Base-by-base conservation (phyloP, 1,284 basidiomycete species). In the Malassezia caprae region DNA sequence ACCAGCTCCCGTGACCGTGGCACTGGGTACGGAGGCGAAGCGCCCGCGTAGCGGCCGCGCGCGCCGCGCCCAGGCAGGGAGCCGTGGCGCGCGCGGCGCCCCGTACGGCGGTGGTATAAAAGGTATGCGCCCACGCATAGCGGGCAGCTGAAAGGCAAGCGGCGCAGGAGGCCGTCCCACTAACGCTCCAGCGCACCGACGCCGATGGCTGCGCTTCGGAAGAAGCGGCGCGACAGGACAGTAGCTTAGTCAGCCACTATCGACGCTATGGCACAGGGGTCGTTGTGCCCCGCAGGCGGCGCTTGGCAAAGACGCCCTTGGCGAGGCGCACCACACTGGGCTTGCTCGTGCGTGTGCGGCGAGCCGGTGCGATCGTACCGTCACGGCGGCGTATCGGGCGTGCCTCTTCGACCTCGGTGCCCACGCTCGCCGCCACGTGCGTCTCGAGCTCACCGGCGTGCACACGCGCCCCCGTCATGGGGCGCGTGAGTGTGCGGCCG, bases 261-360 rank as follows among this genome's bases (percentile, higher is more conserved):
- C 21, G 24, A 43, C 41, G 11, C 43, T 45, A 45, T 12, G 43
- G 45, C 10, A 32, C 12, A 24, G 37, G 47, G 17, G 21, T 13
- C 4, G 51, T 19, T 3, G 28, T 17, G 17, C 51, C 35, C 19
- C 55, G 55, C 26, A 42, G 34, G 19, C 51, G 42, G 35, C 69
- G 57, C 58, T 65, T 68, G 2, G 70, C 70, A 50, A 68, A 72
- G 2, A 58, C 59, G 24, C 70, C 70, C 55, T 71, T 71, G 21
- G 64, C 64, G 23, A 72, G 58, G 11, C 70, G 65, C 47, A 72
- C 59, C 34, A 71, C 70, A 31, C 64, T 67, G 51, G 69, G 68
- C 24, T 63, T 57, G 5, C 23, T 45, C 48, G 55, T 62, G 32
- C 62, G 39, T 26, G 48, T 42, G 8, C 45, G 35, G 8, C 56